Base-by-base conservation (phyloP, 2,329 filamentous ascomycete genomes). In the Sclerotinia subarctica region DNA sequence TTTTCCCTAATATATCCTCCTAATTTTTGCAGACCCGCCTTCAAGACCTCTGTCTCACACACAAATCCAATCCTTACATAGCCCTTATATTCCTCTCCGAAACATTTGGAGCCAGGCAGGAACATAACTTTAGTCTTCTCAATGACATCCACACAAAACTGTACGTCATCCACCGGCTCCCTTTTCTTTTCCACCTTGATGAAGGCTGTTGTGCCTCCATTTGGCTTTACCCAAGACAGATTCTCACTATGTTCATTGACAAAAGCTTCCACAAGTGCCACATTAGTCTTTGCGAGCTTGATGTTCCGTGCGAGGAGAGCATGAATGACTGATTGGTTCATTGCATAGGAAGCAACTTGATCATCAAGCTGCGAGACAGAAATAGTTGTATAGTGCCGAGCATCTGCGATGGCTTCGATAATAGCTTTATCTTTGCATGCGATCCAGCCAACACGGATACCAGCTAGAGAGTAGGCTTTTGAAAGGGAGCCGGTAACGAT, bases 321-420 rank as follows among this genome's bases (percentile, higher is more conserved):
- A 70, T 89, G 82, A n/a, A 93, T 85, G 26, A 90, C 88, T 46
- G 82, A 80, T 1, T 85, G 80, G 15, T 86, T 85, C 10, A 97
- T 80, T 0, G 93, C 93, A 75, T 89, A 94, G 38, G 86, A 85
- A 2, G 92, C 93, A 15, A 96, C 83, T 62, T 86, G 85, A 76
- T 96, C 92, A 77, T 96, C 92, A 8, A 97, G 80, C 75, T 90
- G 87, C n/a, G 90, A 91, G 0, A 96, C 92, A 51, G 90, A 91
- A 74, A 96, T 96, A 35, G 91, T 93, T 4, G 92, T 96, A 81
- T 95, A 96, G 77, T 95, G 90, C 52, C 92, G 83, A 1, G 88
- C 88, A 19, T 81, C 79, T 15, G 89, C 87, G 70, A 91, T 83
- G 19, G 83, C 81, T 63, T 88, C 84, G 65, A 94, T 84, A 67